Conservation (phyloP, 1,139 yeast genomes). For the Nakaseomyces glabratus region DNA sequence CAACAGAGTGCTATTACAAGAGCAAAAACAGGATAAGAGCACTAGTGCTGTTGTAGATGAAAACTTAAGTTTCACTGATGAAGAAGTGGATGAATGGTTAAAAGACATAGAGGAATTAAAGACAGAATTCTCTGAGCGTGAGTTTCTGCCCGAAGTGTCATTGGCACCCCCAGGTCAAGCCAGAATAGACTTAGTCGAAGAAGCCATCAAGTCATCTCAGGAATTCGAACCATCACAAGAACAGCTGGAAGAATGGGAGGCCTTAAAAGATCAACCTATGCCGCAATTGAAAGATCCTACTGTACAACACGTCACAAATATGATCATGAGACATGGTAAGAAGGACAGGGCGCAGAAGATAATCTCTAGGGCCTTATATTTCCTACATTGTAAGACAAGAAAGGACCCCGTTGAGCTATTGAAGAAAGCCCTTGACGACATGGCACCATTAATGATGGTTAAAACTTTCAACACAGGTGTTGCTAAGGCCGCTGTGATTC, state of each 20-base stretch:
- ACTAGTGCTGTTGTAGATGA: neutral
- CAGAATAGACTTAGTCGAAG: constrained; percentile 36
- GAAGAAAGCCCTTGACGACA: constrained; percentile 63
- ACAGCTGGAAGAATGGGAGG: constrained; percentile 49
- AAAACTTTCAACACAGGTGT: constrained; percentile 75
- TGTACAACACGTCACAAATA: constrained; percentile 67
- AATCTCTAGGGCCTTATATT: constrained; percentile 69
- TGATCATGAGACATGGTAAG: constrained; percentile 89
- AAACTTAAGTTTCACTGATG: constrained; percentile 31
- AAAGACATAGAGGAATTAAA: constrained; percentile 50
- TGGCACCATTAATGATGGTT: constrained; percentile 79
- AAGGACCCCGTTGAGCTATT: constrained; percentile 68
- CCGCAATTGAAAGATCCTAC: constrained; percentile 63
- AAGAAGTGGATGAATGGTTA: constrained; percentile 60
- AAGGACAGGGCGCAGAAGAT: constrained; percentile 71
- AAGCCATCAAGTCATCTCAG: constrained; percentile 24
- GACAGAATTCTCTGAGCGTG: constrained; percentile 35
- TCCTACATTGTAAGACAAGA: constrained; percentile 38
- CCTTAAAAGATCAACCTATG: constrained; percentile 43
- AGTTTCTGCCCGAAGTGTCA: constrained; percentile 29
- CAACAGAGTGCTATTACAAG: too few relatives aligned
- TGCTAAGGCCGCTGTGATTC: constrained; percentile 74
- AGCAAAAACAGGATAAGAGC: too few relatives aligned
- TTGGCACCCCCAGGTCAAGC: constrained; percentile 34
- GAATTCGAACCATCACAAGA: constrained; percentile 49